Percentiles rank a stretch among this genome's conserved stretches.
phyloP scores from a whole-genome alignment of 208 protist genomes.

The Leishmania aethiopica region DNA sequence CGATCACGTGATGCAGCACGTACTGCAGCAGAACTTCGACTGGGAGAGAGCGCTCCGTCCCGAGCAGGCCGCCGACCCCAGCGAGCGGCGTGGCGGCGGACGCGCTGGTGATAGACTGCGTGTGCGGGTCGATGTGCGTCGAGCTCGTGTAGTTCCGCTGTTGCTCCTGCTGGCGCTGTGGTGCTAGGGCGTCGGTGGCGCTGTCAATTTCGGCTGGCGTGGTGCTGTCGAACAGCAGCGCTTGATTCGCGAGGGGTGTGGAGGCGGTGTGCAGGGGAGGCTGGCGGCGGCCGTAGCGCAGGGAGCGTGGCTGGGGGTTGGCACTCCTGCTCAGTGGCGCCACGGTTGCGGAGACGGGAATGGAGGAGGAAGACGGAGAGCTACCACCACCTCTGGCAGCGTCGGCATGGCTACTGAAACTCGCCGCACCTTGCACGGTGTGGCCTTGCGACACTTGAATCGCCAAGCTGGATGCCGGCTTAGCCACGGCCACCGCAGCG shows the following conservation, averaged over 20 bases:
- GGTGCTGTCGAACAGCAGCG: slow-evolving; percentile 22
- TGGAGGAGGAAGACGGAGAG: neutral
- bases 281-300: slow-evolving; percentile 28
- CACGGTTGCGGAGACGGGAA: neutral
- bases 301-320: slow-evolving; percentile 21
- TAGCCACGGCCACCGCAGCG: neutral
- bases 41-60: slow-evolving; percentile 44
- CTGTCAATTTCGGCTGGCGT: slow-evolving; percentile 5
- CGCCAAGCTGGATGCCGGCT: neutral
- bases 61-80: slow-evolving; percentile 11
- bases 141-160: neutral
- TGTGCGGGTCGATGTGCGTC: slow-evolving; percentile 2
- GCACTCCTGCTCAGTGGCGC: slow-evolving; percentile 11
- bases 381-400: neutral
- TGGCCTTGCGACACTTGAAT: neutral
- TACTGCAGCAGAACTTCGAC: slow-evolving; percentile 74
- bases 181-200: neutral
- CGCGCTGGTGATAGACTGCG: neutral
- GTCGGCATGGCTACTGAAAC: neutral
- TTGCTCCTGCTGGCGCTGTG: neutral
- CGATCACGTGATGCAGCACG: slow-evolving; percentile 72
- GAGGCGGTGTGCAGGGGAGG: slow-evolving; percentile 27
- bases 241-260: slow-evolving; percentile 17
- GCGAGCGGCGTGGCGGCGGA: slow-evolving; percentile 3
- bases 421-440: neutral